Evolutionary conservation across 768 basidiomycete genomes (phyloP).

Genomic region (Nevesoporus exiguus): DNA sequence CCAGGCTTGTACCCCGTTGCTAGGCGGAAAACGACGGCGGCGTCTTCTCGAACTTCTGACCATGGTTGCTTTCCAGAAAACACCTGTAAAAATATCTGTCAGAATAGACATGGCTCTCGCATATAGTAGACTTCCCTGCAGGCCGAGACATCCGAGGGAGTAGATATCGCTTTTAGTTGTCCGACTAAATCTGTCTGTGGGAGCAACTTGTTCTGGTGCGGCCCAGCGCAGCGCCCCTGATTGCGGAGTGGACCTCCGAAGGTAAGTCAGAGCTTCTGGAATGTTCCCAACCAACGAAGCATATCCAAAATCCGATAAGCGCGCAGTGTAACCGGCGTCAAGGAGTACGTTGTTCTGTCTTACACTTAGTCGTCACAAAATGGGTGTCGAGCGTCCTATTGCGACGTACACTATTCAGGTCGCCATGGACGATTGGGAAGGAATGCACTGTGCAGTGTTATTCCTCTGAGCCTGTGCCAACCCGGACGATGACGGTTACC

Average conservation of each 20-base stretch:
- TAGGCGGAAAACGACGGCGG: conserved; percentile 6
- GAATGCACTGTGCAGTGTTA: conserved; percentile 14
- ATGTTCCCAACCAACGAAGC: conserved; percentile 25
- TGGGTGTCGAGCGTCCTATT: no score
- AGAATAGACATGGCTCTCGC: neutral
- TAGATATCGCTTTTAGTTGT: neutral
- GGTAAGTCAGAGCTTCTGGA: neutral
- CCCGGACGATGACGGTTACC: neutral
- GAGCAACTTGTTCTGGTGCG: neutral
- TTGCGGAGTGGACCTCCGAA: neutral
- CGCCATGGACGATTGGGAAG: conserved; percentile 14
- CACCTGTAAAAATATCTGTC: neutral
- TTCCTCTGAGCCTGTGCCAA: neutral
- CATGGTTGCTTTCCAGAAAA: conserved; percentile 8
- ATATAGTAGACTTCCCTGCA: neutral
- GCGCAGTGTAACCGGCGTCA: conserved; percentile 27
- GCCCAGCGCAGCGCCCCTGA: neutral
- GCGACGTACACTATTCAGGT: conserved; percentile 15
- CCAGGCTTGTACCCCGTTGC: neutral
- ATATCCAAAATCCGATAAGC: conserved; percentile 43
- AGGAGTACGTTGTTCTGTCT: conserved; percentile 20
- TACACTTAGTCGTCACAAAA: neutral
- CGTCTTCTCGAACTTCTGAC: neutral
- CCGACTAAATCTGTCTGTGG: neutral
- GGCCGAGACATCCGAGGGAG: neutral